phyloP scores from a whole-genome alignment of 192 early-diverging fungal species.

The Backusella parvicylindrica region DNA sequence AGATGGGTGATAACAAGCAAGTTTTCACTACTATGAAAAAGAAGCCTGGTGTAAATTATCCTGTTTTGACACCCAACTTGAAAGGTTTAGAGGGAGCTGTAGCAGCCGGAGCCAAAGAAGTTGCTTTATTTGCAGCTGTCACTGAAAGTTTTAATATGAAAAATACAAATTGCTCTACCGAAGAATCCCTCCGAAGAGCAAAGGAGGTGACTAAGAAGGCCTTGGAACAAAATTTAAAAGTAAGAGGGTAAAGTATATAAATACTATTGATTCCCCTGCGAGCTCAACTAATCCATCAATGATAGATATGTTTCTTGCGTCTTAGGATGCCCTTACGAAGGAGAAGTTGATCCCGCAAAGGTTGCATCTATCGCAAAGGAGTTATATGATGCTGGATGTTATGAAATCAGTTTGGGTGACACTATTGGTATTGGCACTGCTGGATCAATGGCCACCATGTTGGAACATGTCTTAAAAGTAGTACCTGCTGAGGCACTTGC shows the following conservation, averaged over 20 bases:
- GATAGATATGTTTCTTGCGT: slow-evolving; percentile 86
- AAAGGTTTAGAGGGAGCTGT: slow-evolving; percentile 83
- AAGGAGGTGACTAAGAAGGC: slow-evolving; percentile 63
- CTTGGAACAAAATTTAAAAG: slow-evolving; percentile 54
- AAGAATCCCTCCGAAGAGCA: slow-evolving; percentile 76
- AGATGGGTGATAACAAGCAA: slow-evolving; percentile 84
- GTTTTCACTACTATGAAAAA: slow-evolving; percentile 70
- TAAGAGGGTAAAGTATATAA: slow-evolving; percentile 61
- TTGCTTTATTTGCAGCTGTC: slow-evolving; percentile 90
- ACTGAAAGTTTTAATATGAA: slow-evolving; percentile 83
- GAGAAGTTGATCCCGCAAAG: slow-evolving; percentile 60
- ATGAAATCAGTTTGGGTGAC: slow-evolving; percentile 94
- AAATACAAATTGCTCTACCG: slow-evolving; percentile 92
- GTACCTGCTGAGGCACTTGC: slow-evolving; percentile 78
- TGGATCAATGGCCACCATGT: slow-evolving; percentile 59
- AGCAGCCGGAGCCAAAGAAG: slow-evolving; percentile 74
- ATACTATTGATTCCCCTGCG: too few relatives aligned
- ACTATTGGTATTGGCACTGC: slow-evolving; percentile 93
- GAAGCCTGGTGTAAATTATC: slow-evolving; percentile 68
- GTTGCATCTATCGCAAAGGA: slow-evolving; percentile 71
- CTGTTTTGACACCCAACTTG: slow-evolving; percentile 88
- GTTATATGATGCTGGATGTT: slow-evolving; percentile 89
- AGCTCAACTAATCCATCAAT: background rate
- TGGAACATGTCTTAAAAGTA: slow-evolving; percentile 63
- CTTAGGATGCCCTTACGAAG: slow-evolving; percentile 93